phyloP scores from a whole-genome alignment of 345 rosid genomes.

The Ceriops decandra region DNA sequence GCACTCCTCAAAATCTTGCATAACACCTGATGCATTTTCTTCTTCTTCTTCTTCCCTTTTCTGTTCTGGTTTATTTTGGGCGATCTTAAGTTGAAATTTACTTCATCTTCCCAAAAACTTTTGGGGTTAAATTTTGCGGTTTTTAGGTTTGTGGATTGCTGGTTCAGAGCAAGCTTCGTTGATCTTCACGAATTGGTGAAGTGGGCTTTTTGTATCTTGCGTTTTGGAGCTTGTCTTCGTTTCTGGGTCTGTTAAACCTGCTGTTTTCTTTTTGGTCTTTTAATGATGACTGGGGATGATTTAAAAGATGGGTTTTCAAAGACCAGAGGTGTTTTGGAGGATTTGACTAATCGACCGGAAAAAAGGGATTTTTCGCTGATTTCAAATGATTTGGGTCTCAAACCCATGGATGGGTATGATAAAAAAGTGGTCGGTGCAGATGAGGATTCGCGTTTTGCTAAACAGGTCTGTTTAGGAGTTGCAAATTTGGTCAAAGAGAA shows the following conservation, averaged over 20 bases:
- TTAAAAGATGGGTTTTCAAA: constrained; percentile 19
- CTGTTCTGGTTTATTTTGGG: neutral
- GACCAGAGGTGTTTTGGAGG: constrained; percentile 32
- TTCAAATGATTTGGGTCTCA: constrained; percentile 32
- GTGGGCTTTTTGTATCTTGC: neutral
- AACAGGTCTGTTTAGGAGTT: constrained; percentile 42
- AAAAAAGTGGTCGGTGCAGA: constrained; percentile 19
- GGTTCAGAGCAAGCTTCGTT: neutral
- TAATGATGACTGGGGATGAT: constrained; percentile 51
- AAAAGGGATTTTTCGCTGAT: constrained; percentile 48
- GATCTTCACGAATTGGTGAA: neutral
- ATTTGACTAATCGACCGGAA: constrained; percentile 45
- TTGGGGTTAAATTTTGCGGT: neutral
- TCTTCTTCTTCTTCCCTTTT: too few species aligned
- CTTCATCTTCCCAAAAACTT: neutral
- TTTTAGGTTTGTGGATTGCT: neutral
- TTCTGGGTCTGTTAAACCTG: constrained; percentile 2
- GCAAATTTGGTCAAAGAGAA: constrained; percentile 42
- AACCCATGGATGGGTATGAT: constrained; percentile 32
- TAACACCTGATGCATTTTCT: too few species aligned
- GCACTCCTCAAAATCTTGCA: too few species aligned
- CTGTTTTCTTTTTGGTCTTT: constrained; percentile 8
- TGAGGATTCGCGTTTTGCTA: constrained; percentile 29
- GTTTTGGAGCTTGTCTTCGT: constrained; percentile 4
- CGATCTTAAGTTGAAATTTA: neutral